Percentiles rank a stretch among this genome's conserved stretches.
Evolutionary conservation across 495 filamentous ascomycete genomes (phyloP).

Genomic region (Penicillium daleae): DNA sequence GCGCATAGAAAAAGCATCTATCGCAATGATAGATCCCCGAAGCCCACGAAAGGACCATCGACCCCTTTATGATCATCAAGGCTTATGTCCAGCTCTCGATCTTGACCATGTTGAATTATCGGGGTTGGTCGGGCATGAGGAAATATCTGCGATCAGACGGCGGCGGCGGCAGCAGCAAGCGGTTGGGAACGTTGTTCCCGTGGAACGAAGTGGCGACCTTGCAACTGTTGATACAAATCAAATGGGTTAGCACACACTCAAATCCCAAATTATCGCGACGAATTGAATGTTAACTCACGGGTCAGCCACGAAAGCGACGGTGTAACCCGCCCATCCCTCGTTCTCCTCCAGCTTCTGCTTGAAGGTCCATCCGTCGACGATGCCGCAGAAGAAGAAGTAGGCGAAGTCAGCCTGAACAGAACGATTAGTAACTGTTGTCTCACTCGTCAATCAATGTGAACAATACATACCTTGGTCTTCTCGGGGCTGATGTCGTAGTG

Average conservation of each 20-base stretch:
- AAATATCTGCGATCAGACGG: background rate
- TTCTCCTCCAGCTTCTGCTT: background rate
- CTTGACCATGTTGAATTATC: background rate
- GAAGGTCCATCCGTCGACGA: constrained; percentile 46
- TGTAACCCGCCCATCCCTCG: constrained; percentile 18
- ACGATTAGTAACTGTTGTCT: constrained; percentile 12
- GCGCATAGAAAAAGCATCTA: background rate
- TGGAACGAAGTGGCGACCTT: constrained; percentile 40
- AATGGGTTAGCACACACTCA: background rate
- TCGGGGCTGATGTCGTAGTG: constrained; percentile 1
- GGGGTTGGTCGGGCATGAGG: background rate
- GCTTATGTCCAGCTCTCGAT: background rate
- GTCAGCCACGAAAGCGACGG: constrained; percentile 46
- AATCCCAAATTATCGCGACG: background rate
- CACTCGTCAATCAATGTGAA: background rate
- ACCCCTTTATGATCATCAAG: background rate
- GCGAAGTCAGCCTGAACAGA: constrained; percentile 24
- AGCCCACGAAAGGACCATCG: background rate
- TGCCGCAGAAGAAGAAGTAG: constrained; percentile 47
- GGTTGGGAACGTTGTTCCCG: constrained; percentile 21
- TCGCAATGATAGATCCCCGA: background rate
- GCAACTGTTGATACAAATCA: constrained; percentile 29
- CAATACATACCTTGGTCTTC: background rate
- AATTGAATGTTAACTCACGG: constrained; percentile 39
- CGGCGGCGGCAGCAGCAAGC: constrained; percentile 2